A percentile compares a stretch with the other conserved stretches of the same genome.
Evolutionary conservation across 495 filamentous ascomycete species (phyloP).

Genomic region (Achaetomiella virescens): DNA sequence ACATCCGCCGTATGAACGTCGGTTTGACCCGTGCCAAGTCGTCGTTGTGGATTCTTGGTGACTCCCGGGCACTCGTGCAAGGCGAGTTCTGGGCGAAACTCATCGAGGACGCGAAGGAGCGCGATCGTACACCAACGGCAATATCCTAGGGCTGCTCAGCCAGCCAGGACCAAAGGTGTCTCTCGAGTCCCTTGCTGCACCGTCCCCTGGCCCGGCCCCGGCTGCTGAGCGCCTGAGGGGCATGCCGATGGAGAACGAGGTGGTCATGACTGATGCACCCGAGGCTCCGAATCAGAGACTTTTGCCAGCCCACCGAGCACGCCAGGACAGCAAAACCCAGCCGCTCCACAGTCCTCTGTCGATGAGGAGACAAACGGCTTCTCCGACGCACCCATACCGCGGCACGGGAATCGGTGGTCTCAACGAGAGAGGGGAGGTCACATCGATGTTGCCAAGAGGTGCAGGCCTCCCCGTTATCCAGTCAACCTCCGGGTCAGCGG

Average conservation of each 20-base stretch:
- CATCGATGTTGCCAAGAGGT: conserved; percentile 5
- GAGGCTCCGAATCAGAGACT: background rate
- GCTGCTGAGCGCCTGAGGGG: background rate
- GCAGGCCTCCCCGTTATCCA: conserved; percentile 22
- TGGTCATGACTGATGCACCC: conserved; percentile 25
- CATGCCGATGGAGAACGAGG: conserved; percentile 12
- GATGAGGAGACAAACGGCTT: background rate
- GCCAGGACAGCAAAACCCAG: background rate
- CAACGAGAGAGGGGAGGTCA: conserved; percentile 24
- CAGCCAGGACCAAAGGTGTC: conserved; percentile 25
- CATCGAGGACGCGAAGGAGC: conserved; percentile 67
- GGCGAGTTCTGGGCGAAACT: conserved; percentile 86
- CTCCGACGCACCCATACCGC: conserved; percentile 17
- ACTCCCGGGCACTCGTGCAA: conserved; percentile 74
- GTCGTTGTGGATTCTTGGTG: conserved; percentile 90
- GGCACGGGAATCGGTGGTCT: conserved; percentile 21
- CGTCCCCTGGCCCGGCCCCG: background rate
- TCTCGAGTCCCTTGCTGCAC: conserved; percentile 5
- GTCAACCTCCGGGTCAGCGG: conserved; percentile 10
- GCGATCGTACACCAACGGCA: conserved; percentile 70
- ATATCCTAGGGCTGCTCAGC: conserved; percentile 45
- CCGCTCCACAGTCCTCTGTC: background rate
- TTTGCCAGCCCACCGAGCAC: background rate
- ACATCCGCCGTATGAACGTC: conserved; percentile 99
- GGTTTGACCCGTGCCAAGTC: conserved; percentile 93